These are phyloP conservation scores for Lactifluus piperatus DNA, from an alignment of 768 basidiomycete species.

Conservation along the genomic window DNA sequence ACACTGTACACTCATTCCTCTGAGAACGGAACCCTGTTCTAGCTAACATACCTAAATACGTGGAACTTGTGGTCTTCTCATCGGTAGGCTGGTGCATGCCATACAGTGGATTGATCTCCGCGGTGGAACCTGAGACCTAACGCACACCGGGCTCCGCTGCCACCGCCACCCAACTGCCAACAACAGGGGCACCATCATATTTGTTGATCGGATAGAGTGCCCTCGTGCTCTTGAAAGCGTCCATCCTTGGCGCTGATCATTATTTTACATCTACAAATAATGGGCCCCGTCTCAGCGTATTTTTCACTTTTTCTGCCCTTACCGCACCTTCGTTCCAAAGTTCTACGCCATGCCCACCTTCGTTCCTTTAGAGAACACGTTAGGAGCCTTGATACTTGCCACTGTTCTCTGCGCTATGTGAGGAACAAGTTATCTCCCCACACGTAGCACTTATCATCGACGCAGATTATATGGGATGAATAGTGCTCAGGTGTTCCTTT, in stretches of 20 bases:
- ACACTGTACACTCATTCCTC: neutral
- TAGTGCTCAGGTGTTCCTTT: neutral
- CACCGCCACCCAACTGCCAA: neutral
- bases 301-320: neutral
- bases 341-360: neutral
- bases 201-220: neutral
- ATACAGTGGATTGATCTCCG: neutral
- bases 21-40: neutral
- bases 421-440: neutral
- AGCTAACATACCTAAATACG: neutral
- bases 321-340: neutral
- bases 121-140: neutral
- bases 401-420: neutral
- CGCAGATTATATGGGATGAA: neutral
- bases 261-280: neutral
- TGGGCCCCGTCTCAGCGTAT: neutral
- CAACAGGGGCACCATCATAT: neutral
- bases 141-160: neutral
- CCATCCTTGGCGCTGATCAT: neutral
- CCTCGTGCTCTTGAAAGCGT: neutral
- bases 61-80: neutral
- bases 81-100: neutral
- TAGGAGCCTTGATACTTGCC: neutral
- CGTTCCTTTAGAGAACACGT: neutral
- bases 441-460: neutral